phyloP scores from a whole-genome alignment of 208 protist species.

The Acanthamoeba healyi region DNA sequence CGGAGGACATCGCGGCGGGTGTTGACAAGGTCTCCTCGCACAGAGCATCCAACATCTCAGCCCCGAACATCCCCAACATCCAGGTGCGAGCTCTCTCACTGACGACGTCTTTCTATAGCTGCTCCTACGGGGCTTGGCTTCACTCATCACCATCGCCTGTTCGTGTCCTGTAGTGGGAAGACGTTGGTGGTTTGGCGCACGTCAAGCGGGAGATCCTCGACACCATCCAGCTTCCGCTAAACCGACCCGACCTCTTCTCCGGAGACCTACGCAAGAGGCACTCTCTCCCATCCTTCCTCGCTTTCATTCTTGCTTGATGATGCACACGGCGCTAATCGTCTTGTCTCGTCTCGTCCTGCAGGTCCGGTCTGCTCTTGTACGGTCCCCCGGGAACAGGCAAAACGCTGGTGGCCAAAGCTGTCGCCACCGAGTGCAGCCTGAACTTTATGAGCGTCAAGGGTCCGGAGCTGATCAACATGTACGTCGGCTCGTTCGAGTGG shows the following conservation, averaged over 20 bases:
- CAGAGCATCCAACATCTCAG: slow-evolving; percentile 77
- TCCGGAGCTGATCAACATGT: slow-evolving; percentile 92
- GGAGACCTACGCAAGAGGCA: slow-evolving; percentile 73
- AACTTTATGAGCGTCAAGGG: slow-evolving; percentile 89
- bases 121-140: slow-evolving; percentile 80
- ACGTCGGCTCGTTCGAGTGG: background rate
- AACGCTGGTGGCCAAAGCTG: slow-evolving; percentile 90
- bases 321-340: background rate
- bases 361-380: slow-evolving; percentile 74
- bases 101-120: background rate
- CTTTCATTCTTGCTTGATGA: background rate
- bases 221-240: slow-evolving; percentile 96
- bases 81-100: background rate
- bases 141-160: too few species aligned
- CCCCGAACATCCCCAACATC: slow-evolving; percentile 75
- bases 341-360: background rate
- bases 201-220: slow-evolving; percentile 96
- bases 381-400: slow-evolving; percentile 83
- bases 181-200: slow-evolving; percentile 94
- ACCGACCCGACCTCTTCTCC: slow-evolving; percentile 94
- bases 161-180: slow-evolving; percentile 83
- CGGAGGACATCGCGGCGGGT: slow-evolving; percentile 77
- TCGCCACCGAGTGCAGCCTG: slow-evolving; percentile 86
- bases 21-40: slow-evolving; percentile 77
- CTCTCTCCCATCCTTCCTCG: background rate